phyloP scores from a whole-genome alignment of 2,329 filamentous ascomycete species.

The Aspergillus brasiliensis region DNA sequence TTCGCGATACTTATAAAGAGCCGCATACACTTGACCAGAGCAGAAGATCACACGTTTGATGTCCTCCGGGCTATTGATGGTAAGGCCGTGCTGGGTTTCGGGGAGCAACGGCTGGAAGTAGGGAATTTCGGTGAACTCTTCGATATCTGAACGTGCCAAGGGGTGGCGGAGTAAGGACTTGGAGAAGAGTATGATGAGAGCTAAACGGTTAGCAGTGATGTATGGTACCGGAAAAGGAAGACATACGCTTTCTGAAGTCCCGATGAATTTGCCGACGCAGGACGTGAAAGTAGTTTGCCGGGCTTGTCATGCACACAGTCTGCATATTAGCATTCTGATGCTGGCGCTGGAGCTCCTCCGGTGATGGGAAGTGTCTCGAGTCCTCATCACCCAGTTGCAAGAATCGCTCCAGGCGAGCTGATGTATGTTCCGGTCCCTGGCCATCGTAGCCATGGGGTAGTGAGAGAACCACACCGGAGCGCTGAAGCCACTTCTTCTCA shows the following conservation, averaged over 20 bases:
- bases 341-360: slow-evolving; percentile 89
- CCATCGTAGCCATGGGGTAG: slow-evolving; percentile 97
- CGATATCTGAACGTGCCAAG: slow-evolving; percentile 81
- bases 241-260: slow-evolving; percentile 97
- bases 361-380: slow-evolving; percentile 83
- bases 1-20: slow-evolving; percentile 86
- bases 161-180: slow-evolving; percentile 96
- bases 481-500: slow-evolving; percentile 98
- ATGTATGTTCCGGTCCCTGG: slow-evolving; percentile 97
- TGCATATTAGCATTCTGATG: slow-evolving; percentile 99
- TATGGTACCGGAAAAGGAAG: neutral
- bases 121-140: slow-evolving; percentile 86
- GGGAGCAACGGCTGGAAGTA: slow-evolving; percentile 97
- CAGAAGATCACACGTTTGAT: slow-evolving; percentile 95
- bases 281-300: slow-evolving; percentile 94
- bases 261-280: slow-evolving; percentile 97
- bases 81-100: slow-evolving; percentile 77
- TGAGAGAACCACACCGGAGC: slow-evolving; percentile 93
- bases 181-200: slow-evolving; percentile 96
- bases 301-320: slow-evolving; percentile 92
- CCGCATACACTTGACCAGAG: slow-evolving; percentile 89
- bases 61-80: slow-evolving; percentile 77
- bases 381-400: slow-evolving; percentile 97
- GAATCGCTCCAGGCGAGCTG: slow-evolving; percentile 94
- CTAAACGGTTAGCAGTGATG: slow-evolving; percentile 47